Percentiles rank a stretch among this genome's conserved stretches.
These are phyloP conservation scores for Ganoderma lucidum DNA, from an alignment of 1,284 basidiomycete genomes.

Conservation along the genomic window DNA sequence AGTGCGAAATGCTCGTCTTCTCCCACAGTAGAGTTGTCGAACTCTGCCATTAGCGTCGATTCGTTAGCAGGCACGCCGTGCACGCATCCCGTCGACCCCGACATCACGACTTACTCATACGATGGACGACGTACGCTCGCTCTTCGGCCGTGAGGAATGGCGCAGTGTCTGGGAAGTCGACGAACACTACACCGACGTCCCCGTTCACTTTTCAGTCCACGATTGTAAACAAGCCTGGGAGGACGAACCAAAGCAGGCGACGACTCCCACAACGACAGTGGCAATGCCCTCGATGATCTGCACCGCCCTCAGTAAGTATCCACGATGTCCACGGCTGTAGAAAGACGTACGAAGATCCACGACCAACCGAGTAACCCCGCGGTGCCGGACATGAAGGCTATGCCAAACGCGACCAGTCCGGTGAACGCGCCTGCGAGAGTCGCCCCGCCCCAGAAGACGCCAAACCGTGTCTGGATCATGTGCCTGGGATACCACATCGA, in stretches of 20 bases:
- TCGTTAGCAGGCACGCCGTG: neutral
- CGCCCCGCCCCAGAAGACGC: slow-evolving; percentile 44
- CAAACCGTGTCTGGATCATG: slow-evolving; percentile 42
- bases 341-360: slow-evolving; percentile 52
- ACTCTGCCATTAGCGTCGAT: neutral
- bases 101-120: slow-evolving; percentile 54
- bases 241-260: slow-evolving; percentile 54
- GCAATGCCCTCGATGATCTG: slow-evolving; percentile 65
- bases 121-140: slow-evolving; percentile 61
- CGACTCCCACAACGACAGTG: slow-evolving; percentile 57
- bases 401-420: slow-evolving; percentile 49
- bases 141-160: slow-evolving; percentile 66
- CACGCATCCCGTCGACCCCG: neutral
- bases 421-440: slow-evolving; percentile 44
- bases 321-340: neutral
- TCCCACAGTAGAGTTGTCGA: slow-evolving; percentile 1
- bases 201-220: neutral
- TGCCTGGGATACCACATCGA: slow-evolving; percentile 43
- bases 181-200: slow-evolving; percentile 47
- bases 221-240: neutral
- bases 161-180: slow-evolving; percentile 65
- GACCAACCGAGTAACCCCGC: slow-evolving; percentile 50
- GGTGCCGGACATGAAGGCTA: slow-evolving; percentile 50
- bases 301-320: neutral
- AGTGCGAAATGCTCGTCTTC: slow-evolving; percentile 68